These are phyloP conservation scores for Talaromyces thailandensis DNA, from an alignment of 495 filamentous ascomycete species.

Conservation along the genomic window DNA sequence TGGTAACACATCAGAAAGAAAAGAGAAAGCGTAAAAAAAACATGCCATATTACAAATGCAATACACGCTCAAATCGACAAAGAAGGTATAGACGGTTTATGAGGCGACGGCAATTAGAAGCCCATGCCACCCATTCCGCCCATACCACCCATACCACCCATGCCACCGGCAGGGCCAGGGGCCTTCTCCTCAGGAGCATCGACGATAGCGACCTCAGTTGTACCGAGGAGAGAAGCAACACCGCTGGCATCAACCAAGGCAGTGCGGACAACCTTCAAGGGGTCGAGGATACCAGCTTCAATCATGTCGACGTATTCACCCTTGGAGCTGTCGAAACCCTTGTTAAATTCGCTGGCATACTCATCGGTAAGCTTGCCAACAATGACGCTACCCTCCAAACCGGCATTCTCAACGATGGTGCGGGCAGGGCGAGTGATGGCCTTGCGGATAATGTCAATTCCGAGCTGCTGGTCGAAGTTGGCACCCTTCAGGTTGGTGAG, in stretches of 20 bases:
- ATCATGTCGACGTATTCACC: conserved; percentile 99
- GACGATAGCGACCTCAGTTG: conserved; percentile 94
- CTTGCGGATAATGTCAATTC: conserved; percentile 93
- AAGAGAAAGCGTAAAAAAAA: not conserved
- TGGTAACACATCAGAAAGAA: conserved; percentile 7
- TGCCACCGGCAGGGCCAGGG: conserved; percentile 43
- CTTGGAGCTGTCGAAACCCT: conserved; percentile 90
- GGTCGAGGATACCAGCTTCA: conserved; percentile 89
- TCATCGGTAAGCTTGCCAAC: conserved; percentile 98
- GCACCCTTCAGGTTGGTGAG: conserved; percentile 68
- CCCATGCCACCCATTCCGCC: conserved; percentile 62
- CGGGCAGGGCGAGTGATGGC: conserved; percentile 92
- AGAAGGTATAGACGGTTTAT: not conserved
- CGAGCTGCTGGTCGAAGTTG: conserved; percentile 99
- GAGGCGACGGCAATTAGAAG: conserved; percentile 19
- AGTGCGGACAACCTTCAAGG: conserved; percentile 97
- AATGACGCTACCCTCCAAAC: conserved; percentile 88
- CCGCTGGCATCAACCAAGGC: conserved; percentile 89
- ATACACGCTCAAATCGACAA: conserved; percentile 9
- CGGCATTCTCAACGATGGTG: conserved; percentile 96
- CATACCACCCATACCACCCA: conserved; percentile 59
- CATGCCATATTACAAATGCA: conserved; percentile 8
- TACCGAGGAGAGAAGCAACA: conserved; percentile 94
- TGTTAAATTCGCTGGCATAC: conserved; percentile 89
- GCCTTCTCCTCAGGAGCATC: conserved; percentile 93